phyloP scores from a whole-genome alignment of 768 basidiomycete genomes.

The Calvatia gigantea region DNA sequence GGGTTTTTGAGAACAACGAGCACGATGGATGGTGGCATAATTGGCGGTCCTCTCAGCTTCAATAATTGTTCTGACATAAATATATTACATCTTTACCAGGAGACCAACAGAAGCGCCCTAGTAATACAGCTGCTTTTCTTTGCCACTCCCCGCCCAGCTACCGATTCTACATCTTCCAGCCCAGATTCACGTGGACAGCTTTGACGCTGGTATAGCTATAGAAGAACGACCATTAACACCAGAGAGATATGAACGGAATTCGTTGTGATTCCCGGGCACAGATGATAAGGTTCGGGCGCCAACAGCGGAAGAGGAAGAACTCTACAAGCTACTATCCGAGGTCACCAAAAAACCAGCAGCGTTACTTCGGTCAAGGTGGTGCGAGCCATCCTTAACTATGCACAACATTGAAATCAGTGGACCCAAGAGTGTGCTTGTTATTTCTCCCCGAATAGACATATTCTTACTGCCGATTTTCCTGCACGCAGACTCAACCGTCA shows the following conservation, averaged over 20 bases:
- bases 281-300: constrained; percentile 78
- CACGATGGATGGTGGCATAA: too few species aligned
- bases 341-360: constrained; percentile 67
- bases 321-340: constrained; percentile 66
- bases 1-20: too few species aligned
- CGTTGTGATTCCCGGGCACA: too few species aligned
- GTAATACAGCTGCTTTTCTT: too few species aligned
- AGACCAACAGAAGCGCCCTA: too few species aligned
- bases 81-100: too few species aligned
- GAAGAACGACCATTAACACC: constrained; percentile 6
- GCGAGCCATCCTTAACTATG: constrained; percentile 86
- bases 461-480: not conserved
- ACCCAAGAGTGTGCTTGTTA: constrained; percentile 56
- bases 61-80: too few species aligned
- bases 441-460: not conserved
- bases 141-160: not conserved
- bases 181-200: constrained; percentile 64
- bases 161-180: constrained; percentile 23
- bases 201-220: constrained; percentile 64
- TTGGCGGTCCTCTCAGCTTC: too few species aligned
- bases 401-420: constrained; percentile 84
- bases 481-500: constrained; percentile 74
- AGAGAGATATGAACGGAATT: not conserved
- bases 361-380: constrained; percentile 76
- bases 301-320: constrained; percentile 59